Evolutionary conservation across 768 basidiomycete species (phyloP), one percentile per base, ranked within the genome.

Genomic region (Ephemerocybe angulata): DNA sequence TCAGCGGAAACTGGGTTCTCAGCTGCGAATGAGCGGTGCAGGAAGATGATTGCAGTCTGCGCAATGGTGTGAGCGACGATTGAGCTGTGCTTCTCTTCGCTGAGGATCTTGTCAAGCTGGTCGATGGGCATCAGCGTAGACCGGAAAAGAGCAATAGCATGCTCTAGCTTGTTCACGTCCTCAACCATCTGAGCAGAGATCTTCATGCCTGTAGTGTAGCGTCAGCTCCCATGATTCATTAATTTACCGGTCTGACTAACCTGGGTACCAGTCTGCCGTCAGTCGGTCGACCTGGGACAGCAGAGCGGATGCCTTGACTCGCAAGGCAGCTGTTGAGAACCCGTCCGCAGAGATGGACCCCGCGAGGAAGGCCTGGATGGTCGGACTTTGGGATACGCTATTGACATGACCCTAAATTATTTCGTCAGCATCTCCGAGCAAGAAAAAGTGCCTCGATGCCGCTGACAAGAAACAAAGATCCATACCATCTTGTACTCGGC

Each of bases 291-390:
- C 87, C 43, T 81, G 81, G 49, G 88, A 80, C 61, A 86, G 86
- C 22, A 92, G 76, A 11, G 86, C 78, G n/a, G 89, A 84, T 17
- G 87, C 87, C 68, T 91, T 91, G 51, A 79, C 85, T 58, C 86
- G 83, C 60, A 88, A 70, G 12, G 88, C 83, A 43, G 77, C 72
- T 29, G 80, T 75, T 8, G 86, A 85, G 67, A 85, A 89, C 31
- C 82, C 82, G 47, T 75, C 77, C 31, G 76, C 72, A 4, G 80
- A 76, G 33, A 81, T 70, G 52, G 80, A 82, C 31, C 80, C 84
- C 52, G 81, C 75, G 54, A 88, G 77, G 69, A 90, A 88, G 40
- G 80, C 72, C 53, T 76, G 78, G 52, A 84, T 76, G 11, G 86
- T 87, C 40, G 84, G 83, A 55, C 81, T 76, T 52, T 81, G 74